Percentiles rank a stretch among this genome's conserved stretches.
Conservation (phyloP, 176 grass and related monocot genomes). For the Hyparrhenia diplandra region DNA sequence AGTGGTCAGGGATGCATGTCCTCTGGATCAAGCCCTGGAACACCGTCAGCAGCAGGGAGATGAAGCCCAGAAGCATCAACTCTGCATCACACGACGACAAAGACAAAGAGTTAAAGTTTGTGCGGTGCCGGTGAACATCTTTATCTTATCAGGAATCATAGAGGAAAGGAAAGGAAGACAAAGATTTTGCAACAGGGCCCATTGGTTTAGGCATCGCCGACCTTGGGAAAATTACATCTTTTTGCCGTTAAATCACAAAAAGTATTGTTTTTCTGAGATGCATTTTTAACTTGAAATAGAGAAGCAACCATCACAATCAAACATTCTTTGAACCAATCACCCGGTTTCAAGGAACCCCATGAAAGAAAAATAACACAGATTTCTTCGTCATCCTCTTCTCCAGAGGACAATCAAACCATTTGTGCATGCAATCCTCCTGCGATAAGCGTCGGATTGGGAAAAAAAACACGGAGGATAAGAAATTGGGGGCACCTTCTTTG, state of each 20-base stretch:
- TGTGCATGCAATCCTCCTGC: neutral
- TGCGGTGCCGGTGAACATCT: neutral
- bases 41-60: constrained; percentile 88
- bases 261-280: neutral
- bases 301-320: neutral
- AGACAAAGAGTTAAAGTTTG: too few species aligned
- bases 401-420: neutral
- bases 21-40: constrained; percentile 61
- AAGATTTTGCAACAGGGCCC: neutral
- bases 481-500: constrained; percentile 65
- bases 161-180: neutral
- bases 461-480: neutral
- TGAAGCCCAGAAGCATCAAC: constrained; percentile 93
- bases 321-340: neutral
- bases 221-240: neutral
- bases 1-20: constrained; percentile 27
- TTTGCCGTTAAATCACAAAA: neutral
- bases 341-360: too few species aligned
- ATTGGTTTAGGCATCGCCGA: neutral
- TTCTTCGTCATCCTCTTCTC: neutral
- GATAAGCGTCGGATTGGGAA: neutral
- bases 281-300: neutral
- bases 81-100: constrained; percentile 44
- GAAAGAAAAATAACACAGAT: neutral
- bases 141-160: neutral